phyloP scores from a whole-genome alignment of 2,329 filamentous ascomycete species.

The Samsoniella hepiali region DNA sequence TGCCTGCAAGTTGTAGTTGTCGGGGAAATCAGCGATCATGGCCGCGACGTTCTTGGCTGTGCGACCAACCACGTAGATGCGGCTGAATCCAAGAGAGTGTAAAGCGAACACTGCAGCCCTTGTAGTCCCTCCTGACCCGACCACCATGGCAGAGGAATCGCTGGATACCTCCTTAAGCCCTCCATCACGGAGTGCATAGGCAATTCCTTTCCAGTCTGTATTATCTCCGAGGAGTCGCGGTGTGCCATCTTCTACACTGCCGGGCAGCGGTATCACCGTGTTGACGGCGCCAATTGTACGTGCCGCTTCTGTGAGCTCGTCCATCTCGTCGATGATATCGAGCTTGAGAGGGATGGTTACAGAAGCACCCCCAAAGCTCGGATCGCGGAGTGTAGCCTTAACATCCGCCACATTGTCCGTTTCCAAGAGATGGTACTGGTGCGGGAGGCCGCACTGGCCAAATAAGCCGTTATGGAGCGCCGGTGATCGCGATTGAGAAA shows the following conservation, averaged over 20 bases:
- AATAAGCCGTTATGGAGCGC: conserved; percentile 89
- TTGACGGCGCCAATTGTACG: conserved; percentile 88
- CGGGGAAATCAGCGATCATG: conserved; percentile 70
- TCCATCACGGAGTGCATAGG: conserved; percentile 67
- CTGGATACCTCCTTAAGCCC: conserved; percentile 49
- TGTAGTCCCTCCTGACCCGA: conserved; percentile 89
- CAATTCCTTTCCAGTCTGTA: conserved; percentile 95
- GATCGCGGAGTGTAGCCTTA: conserved; percentile 60
- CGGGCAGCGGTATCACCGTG: conserved; percentile 68
- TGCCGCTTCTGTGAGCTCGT: conserved; percentile 76
- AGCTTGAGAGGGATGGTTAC: conserved; percentile 95
- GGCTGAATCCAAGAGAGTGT: conserved; percentile 75
- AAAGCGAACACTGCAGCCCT: conserved; percentile 88
- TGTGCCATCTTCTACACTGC: conserved; percentile 37
- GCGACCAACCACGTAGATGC: conserved; percentile 84
- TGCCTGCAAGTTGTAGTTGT: conserved; percentile 66
- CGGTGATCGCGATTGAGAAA: conserved; percentile 78
- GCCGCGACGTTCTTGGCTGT: conserved; percentile 64
- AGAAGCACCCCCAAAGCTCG: conserved; percentile 85
- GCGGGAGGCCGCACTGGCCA: conserved; percentile 70
- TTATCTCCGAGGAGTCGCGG: conserved; percentile 76
- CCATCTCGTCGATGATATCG: conserved; percentile 77
- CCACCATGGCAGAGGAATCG: conserved; percentile 64
- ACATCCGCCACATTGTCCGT: conserved; percentile 64
- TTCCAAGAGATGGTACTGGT: conserved; percentile 74